Evolutionary conservation across 2,329 filamentous ascomycete genomes (phyloP), one percentile per base, ranked within the genome.

Genomic region (Cladophialophora carrionii): DNA sequence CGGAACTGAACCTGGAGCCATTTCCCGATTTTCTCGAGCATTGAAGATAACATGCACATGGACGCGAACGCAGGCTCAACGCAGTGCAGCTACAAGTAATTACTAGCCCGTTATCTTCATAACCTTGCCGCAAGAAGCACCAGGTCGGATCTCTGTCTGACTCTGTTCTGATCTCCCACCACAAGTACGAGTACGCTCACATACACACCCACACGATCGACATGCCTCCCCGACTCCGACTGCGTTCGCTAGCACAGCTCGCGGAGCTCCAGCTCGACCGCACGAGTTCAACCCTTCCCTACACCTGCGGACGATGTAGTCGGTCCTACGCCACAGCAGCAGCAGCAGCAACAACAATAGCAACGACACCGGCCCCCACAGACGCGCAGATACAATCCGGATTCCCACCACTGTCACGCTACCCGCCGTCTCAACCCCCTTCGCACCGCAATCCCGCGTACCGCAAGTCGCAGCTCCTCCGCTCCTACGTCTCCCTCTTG

Each of bases 381-480:
- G 78, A 83, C 61, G 77, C 82, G 29, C 82, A 83, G 70, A 82
- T 81, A 67, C 56, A 61, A 26, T 48, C 73, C 61, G 78, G 80
- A 1, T 71, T 74, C 61, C 74, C 79, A 6, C 78, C 82, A 34
- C 79, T 86, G 24, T 74, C 80, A 34, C 80, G 80, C 72, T 84
- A 82, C 71, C 83, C 85, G 59, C 75, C 87, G 0, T 89, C 87
- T 0, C 92, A 97, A 78, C 94, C 93, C 2, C 92, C 91, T 3
- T 96, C 91, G 61, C 90, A 96, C 76, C 91, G 94, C 75, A 90
- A 88, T 22, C 86, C 93, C 54, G 90, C 96, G 75, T 89, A 89
- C 73, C 90, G 94, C 76, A 96, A 98, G 80, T 89, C 92, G 17
- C 95, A 99, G 79, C 84, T 98, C 22, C 86, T 90, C 71, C 88